Base-by-base conservation (phyloP, 495 filamentous ascomycete genomes). In the Xylaria telfairii region DNA sequence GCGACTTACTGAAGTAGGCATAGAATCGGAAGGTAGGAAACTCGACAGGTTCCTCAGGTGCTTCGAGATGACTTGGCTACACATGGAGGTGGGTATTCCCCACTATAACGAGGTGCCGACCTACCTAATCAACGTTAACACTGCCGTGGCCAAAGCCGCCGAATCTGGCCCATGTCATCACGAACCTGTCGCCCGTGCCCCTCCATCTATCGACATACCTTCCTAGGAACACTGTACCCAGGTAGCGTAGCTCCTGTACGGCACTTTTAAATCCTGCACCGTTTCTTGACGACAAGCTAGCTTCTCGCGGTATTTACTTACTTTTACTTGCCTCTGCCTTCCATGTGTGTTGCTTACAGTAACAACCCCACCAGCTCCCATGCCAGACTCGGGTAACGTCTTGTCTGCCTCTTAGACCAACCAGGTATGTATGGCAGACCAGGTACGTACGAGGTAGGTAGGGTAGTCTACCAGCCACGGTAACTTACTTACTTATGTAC, bases 41-140 rank as follows among this genome's bases (percentile, higher is more conserved):
- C 28, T 32, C 28, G 56, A 32, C 6, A 37, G 28, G 15, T 59
- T 21, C 30, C 30, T 21, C 56, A 13, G 26, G 51, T 28, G 51
- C 51, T 54, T 54, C 26, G 30, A 54, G 51, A 30, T 17, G 8
- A 54, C 51, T 54, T 30, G 51, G 51, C 51, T 54, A 28, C 24
- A 24, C 30, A 28, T 12, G 51, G 13, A 54, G 51, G 51, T 54
- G 51, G 51, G 51, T 54, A 54, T 54, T 54, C 51, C 15, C 51
- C 51, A 54, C 51, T 54, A 54, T 54, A 28, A 17, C 13, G 13
- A 13, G 51, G 12, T 28, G 30, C 51, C 4, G 51, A 54, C 51
- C 51, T 54, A 54, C 51, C 51, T 59, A 62, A 62, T 41, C 59
- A 62, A 42, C 59, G 37, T 41, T 62, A 62, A 62, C 59, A 42